These are phyloP conservation scores for Alternaria sp. DNA, from an alignment of 2,329 filamentous ascomycete species.

Conservation along the genomic window DNA sequence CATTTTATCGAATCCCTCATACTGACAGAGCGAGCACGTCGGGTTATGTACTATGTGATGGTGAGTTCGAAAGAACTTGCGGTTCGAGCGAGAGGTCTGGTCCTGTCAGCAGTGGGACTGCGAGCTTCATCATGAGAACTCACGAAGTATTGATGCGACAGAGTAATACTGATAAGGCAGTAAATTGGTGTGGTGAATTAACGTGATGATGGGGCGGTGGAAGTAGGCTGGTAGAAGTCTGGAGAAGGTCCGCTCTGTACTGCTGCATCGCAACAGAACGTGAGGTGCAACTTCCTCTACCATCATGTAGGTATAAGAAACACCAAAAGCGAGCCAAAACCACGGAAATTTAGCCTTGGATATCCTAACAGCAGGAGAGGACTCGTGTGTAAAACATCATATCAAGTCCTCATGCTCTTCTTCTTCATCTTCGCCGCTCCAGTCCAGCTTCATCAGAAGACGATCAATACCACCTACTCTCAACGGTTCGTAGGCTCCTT, in stretches of 20 bases:
- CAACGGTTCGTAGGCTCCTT: constrained; percentile 71
- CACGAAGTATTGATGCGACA: constrained; percentile 1
- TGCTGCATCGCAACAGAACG: neutral
- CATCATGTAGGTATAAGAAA: neutral
- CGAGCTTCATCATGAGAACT: neutral
- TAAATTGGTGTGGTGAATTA: neutral
- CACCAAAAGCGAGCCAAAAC: neutral
- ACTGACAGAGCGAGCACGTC: neutral
- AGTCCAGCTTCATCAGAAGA: constrained; percentile 90
- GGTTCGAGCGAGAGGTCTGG: neutral
- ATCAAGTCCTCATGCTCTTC: constrained; percentile 35
- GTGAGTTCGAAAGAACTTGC: neutral
- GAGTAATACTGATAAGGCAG: neutral
- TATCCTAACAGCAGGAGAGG: neutral
- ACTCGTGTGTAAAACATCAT: neutral
- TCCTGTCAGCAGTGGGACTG: neutral
- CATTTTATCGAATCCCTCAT: neutral
- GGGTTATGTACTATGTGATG: neutral
- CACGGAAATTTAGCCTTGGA: neutral
- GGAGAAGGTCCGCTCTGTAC: neutral
- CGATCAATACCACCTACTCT: constrained; percentile 83
- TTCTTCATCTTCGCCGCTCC: constrained; percentile 51
- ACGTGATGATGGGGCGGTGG: neutral
- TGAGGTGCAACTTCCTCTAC: neutral
- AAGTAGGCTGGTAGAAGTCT: neutral